Base-by-base conservation (phyloP, 495 filamentous ascomycete species). In the Oidiodendron maius region DNA sequence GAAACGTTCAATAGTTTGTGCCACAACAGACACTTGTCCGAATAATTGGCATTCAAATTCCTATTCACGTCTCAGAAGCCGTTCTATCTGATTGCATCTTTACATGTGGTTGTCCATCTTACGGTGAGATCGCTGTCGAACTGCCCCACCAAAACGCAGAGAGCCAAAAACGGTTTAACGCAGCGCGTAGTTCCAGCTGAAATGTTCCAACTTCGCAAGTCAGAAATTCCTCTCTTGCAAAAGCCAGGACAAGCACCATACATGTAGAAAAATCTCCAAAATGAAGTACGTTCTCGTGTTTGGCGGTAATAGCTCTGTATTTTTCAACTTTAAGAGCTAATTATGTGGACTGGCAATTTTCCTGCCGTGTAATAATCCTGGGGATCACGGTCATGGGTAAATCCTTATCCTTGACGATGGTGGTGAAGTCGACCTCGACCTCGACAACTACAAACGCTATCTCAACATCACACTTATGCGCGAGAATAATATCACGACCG, bases 371-470 rank as follows among this genome's bases (percentile, higher is more conserved):
- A 5, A n/a, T n/a, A n/a, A 30, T 30, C 26, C 12, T 12, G 26
- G 26, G 26, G 26, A 30, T 30, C 20, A 10, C 13, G 4, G 13
- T 17, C 84, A 86, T 59, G 85, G 85, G 28, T 85, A 89, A 61
- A 78, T 44, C 17, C 30, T 44, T 30, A 25, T 44, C 81, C 44
- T 90, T 30, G 74, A 83, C 61, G 86, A 89, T 57, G 84, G 85
- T 40, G 86, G 83, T 46, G 89, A 95, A 68, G 79, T 82, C 42
- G 93, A 98, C 66, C 77, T 98, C 10, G 93, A 98, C 64, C 77
- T 98, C 16, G 93, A 93, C 35, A 96, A 97, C 70, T 98, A 98
- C 65, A 91, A 97, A 67, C 75, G 89, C 17, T 88, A 87, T 56
- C 76, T 87, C 38, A 75, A 80, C 52, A 61, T 53, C 40, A 84